Conservation (phyloP, 352 stramenopile species). For the Globisporangium irregulare region DNA sequence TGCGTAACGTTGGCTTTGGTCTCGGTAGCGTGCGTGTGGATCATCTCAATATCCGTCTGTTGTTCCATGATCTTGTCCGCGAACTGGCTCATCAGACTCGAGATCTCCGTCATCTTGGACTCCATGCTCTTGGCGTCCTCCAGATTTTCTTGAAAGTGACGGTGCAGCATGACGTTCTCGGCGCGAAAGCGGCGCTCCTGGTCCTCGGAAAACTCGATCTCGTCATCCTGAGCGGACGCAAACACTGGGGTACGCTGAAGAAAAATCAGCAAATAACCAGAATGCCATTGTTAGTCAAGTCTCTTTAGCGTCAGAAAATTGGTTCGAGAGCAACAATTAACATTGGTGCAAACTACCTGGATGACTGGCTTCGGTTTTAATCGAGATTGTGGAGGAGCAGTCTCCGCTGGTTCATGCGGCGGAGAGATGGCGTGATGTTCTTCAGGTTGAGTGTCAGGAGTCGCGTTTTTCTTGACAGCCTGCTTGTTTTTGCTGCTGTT, state of each 20-base stretch:
- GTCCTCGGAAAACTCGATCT: conserved; percentile 63
- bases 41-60: conserved; percentile 73
- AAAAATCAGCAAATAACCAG: neutral
- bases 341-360: conserved; percentile 7
- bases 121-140: conserved; percentile 86
- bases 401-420: neutral
- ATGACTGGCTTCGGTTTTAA: conserved; percentile 9
- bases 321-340: neutral
- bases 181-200: conserved; percentile 54
- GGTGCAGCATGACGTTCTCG: conserved; percentile 77
- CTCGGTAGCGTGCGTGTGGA: conserved; percentile 65
- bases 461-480: neutral
- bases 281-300: neutral
- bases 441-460: neutral
- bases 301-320: neutral
- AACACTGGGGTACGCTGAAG: conserved; percentile 28
- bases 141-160: conserved; percentile 84
- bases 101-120: conserved; percentile 84
- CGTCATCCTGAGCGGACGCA: conserved; percentile 38
- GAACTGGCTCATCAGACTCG: conserved; percentile 82
- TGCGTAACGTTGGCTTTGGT: conserved; percentile 73
- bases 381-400: neutral
- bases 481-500: conserved; percentile 1
- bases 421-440: neutral
- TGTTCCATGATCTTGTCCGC: conserved; percentile 84